Conservation (phyloP, 2,329 filamentous ascomycete species). For the Dactylellina leptospora region DNA sequence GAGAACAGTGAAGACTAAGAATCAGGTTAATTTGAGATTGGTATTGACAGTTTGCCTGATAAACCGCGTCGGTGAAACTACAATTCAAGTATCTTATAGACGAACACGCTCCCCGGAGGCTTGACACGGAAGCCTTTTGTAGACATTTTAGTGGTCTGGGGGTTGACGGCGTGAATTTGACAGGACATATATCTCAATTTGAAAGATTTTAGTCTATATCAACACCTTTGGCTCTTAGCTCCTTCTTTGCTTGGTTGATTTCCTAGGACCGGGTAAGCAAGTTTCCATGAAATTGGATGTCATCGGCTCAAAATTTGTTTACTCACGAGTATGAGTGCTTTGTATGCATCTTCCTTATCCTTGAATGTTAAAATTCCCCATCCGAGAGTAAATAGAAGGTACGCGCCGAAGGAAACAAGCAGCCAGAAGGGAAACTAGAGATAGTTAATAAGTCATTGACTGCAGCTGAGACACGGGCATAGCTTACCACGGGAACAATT, state of each 20-base stretch:
- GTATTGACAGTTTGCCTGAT: neutral
- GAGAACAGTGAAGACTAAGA: neutral
- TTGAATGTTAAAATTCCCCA: slow-evolving; percentile 95
- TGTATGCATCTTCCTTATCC: slow-evolving; percentile 89
- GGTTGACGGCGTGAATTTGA: too few species aligned
- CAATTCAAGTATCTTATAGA: too few species aligned
- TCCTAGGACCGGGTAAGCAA: slow-evolving; percentile 63
- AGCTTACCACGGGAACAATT: slow-evolving; percentile 85
- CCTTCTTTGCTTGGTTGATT: slow-evolving; percentile 78
- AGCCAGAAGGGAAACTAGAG: slow-evolving; percentile 90
- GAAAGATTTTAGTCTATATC: slow-evolving; percentile 78
- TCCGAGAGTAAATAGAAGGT: slow-evolving; percentile 89
- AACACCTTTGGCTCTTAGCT: slow-evolving; percentile 77
- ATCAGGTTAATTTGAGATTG: neutral
- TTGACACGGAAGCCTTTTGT: too few species aligned
- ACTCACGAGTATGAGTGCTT: slow-evolving; percentile 69
- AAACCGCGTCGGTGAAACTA: too few species aligned
- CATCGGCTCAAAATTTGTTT: too few species aligned
- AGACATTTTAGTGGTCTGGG: too few species aligned
- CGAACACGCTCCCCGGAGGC: too few species aligned
- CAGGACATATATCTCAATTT: too few species aligned
- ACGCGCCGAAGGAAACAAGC: slow-evolving; percentile 87
- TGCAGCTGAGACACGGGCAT: neutral
- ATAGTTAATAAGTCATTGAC: slow-evolving; percentile 1
- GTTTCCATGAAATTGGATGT: neutral